A percentile compares a stretch with the other conserved stretches of the same genome.
These are phyloP conservation scores for Daucus carota DNA, from an alignment of 129 eudicot genomes.

Conservation along the genomic window DH1_v3.0 NC_030383.2:58320501-58321000, in stretches of 20 bases:
- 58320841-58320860: not conserved
- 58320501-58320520: conserved; percentile 14
- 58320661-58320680: not conserved
- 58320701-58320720: not conserved
- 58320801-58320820: not conserved
- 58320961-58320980: too few relatives aligned
- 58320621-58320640: conserved; percentile 7
- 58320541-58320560: conserved; percentile 10
- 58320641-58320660: not conserved
- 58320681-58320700: not conserved
- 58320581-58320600: not conserved
- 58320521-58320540: not conserved
- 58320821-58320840: conserved; percentile 6
- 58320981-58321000: too few relatives aligned
- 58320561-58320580: conserved; percentile 10
- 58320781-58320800: not conserved
- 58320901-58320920: too few relatives aligned
- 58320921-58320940: too few relatives aligned
- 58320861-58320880: too few relatives aligned
- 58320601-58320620: conserved; percentile 7
- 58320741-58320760: conserved; percentile 2
- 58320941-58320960: too few relatives aligned
- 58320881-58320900: too few relatives aligned
- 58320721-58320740: conserved; percentile 8
- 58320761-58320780: conserved; percentile 7